Evolutionary conservation across 768 basidiomycete species (phyloP), one percentile per base, ranked within the genome.

Genomic region (Mycena rosella): DNA sequence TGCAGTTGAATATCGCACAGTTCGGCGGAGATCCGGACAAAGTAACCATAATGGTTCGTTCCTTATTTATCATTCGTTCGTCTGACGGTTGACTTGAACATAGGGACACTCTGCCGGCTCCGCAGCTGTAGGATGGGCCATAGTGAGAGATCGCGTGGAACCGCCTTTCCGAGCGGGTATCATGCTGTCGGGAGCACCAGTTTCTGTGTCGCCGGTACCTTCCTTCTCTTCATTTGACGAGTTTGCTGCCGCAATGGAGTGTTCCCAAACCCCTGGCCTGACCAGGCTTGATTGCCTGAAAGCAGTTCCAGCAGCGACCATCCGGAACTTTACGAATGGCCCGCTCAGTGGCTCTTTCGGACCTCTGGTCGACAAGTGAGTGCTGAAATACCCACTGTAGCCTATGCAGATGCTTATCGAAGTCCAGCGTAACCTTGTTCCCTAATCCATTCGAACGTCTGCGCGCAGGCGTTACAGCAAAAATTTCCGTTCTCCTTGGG

Each of bases 251-350:
- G 62, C 48, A 3, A 45, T 65, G 15, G 68, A 67, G 27, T 76
- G 75, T 45, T 38, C 38, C 14, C 63, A 74, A 49, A 8, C 68
- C 8, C 67, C 75, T 2, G 75, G 75, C 1, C 17, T 57, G 1
- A n/a, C 13, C 22, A 60, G 75, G n/a, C 57, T 76, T n/a, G 18
- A 49, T 10, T 76, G 75, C 63, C 54, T 76, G 36, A 70, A 68
- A 30, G 44, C 44, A 13, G 68, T 77, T 10, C 70, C 76, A 14
- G 72, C 73, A 1, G 29, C 56, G 8, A 52, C 59, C 11, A 76
- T 76, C 44, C 67, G 54, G 1, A 38, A 36, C 2, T 77, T 62
- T 38, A 52, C 53, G n/a, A 70, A 73, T 48, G 70, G 72, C 3
- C 70, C 74, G 10, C 36, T 27, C 7, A 48, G 65, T n/a, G 48